Conservation (phyloP, 2,329 filamentous ascomycete species). For the Aureobasidium musti region DNA sequence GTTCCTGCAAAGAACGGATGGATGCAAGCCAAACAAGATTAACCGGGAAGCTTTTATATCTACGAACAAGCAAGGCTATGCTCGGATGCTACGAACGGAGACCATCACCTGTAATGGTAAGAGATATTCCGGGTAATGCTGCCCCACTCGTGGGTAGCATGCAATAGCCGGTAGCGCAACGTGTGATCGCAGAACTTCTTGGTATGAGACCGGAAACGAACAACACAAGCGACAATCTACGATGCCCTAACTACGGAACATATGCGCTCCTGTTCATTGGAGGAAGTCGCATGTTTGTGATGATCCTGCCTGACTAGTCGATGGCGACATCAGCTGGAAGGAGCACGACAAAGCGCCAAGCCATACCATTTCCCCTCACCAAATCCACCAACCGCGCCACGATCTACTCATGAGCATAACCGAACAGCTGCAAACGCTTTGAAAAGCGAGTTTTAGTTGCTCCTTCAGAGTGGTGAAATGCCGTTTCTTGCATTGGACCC, state of each 20-base stretch:
- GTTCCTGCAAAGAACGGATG: neutral
- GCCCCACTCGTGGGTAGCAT: neutral
- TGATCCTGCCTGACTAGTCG: conserved; percentile 22
- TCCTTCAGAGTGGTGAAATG: neutral
- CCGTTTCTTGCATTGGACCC: neutral
- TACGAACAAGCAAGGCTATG: neutral
- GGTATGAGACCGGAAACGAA: neutral
- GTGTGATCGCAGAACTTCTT: conserved; percentile 2
- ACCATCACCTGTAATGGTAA: conserved; percentile 1
- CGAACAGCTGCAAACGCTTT: neutral
- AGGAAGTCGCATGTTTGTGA: conserved; percentile 4
- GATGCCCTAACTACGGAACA: neutral
- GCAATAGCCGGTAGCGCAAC: conserved; percentile 17
- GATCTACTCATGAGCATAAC: neutral
- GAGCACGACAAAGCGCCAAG: conserved; percentile 21
- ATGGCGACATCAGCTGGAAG: conserved; percentile 17
- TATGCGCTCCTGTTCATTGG: conserved; percentile 12
- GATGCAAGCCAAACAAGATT: conserved; percentile 11
- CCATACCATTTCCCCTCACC: conserved; percentile 15
- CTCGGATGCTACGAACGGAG: neutral
- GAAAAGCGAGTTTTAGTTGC: neutral
- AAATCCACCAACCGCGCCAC: conserved; percentile 7
- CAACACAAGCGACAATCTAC: conserved; percentile 7
- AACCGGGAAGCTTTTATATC: conserved; percentile 21
- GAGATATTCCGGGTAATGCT: neutral